Evolutionary conservation across 805 yeast species (phyloP).

Genomic region (Candida patagonica): DNA sequence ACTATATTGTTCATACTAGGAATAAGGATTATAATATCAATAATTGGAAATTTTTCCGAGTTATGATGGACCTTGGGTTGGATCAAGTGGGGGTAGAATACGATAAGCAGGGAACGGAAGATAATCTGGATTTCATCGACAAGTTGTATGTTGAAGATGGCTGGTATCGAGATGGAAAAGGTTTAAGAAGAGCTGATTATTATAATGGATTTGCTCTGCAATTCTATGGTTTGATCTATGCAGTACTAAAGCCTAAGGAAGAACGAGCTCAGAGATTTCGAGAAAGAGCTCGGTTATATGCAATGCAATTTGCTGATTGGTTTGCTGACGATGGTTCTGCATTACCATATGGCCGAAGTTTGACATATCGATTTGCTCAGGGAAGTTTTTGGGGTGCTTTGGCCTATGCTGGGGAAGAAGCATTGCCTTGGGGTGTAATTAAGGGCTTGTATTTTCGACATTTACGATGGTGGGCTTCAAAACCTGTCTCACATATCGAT

Average conservation of each 20-base stretch:
- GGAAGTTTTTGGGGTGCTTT: constrained; percentile 21
- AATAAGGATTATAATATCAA: constrained; percentile 14
- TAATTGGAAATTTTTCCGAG: constrained; percentile 28
- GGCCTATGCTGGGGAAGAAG: constrained; percentile 12
- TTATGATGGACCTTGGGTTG: constrained; percentile 25
- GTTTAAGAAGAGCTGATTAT: constrained; percentile 20
- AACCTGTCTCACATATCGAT: constrained; percentile 16
- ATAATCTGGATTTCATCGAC: constrained; percentile 20
- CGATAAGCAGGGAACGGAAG: constrained; percentile 12
- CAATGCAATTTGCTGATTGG: constrained; percentile 20
- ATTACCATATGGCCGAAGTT: constrained; percentile 22
- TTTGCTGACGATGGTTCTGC: constrained; percentile 18
- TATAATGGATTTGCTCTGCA: constrained; percentile 29
- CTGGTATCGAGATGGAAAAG: constrained; percentile 27
- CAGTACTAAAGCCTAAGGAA: constrained; percentile 10
- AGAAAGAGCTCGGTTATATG: constrained; percentile 21
- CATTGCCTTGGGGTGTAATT: constrained; percentile 17
- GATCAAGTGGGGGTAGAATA: constrained; percentile 18
- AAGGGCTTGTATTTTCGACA: constrained; percentile 19
- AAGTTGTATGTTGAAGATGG: constrained; percentile 23
- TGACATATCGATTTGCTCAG: constrained; percentile 21
- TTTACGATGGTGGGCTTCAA: constrained; percentile 19
- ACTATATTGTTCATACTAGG: constrained; percentile 18
- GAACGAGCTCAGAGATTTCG: constrained; percentile 15
- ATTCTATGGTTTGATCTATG: constrained; percentile 24